Percentiles rank a stretch among this genome's conserved stretches.
Conservation (phyloP, 202 grass and related monocot species). For the Zoysia matrella region DNA sequence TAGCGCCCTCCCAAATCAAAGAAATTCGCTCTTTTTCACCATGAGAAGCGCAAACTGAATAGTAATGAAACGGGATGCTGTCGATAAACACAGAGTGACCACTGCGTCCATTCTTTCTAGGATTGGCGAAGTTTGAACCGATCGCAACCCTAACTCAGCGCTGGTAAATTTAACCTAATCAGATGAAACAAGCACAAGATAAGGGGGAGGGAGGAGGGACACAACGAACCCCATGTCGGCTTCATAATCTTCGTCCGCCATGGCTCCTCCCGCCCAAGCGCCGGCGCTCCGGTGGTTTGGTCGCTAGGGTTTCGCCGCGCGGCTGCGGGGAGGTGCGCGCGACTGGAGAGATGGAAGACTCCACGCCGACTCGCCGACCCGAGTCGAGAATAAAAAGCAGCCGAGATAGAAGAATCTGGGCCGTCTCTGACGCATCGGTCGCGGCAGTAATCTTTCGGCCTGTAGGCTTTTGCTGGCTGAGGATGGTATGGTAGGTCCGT, state of each 20-base stretch:
- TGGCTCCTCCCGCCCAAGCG: slow-evolving; percentile 33
- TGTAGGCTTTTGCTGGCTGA: no score
- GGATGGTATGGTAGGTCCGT: no score
- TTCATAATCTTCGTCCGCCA: slow-evolving; percentile 86
- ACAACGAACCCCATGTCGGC: slow-evolving; percentile 53
- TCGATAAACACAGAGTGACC: not conserved
- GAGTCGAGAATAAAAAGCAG: not conserved
- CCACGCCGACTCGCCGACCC: no score
- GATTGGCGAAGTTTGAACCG: not conserved
- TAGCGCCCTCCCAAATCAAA: not conserved
- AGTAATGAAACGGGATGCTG: not conserved
- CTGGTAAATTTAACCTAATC: not conserved
- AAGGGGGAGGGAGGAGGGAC: not conserved
- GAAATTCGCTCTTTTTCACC: not conserved
- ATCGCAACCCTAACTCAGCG: slow-evolving; percentile 19
- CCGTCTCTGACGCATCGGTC: no score
- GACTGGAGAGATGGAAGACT: not conserved
- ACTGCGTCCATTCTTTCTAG: not conserved
- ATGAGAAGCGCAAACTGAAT: not conserved
- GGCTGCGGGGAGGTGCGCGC: not conserved
- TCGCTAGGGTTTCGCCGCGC: slow-evolving; percentile 43
- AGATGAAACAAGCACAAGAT: not conserved
- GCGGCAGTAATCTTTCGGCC: no score
- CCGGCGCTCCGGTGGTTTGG: slow-evolving; percentile 6
- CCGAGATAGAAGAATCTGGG: not conserved